Evolutionary conservation across 1,284 basidiomycete genomes (phyloP), one percentile per base, ranked within the genome.

Genomic region (Cryptococcus amylolentus): DNA sequence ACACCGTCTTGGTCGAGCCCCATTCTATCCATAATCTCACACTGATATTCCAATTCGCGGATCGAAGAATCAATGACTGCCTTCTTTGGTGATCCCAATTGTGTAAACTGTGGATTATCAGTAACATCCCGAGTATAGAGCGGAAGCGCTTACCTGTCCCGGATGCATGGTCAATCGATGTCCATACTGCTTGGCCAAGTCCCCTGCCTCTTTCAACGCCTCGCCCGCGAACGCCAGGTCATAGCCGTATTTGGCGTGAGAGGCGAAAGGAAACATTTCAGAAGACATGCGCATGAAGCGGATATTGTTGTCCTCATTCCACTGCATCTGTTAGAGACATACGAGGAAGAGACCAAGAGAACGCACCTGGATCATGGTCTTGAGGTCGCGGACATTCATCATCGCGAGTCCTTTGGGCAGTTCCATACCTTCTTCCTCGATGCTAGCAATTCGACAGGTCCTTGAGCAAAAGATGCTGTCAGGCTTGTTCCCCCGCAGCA

Each of bases 241-340:
- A 73, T 95, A 95, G 0, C 91, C 91, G 64, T 91, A 85, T 42
- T 81, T 81, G 10, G 79, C 81, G 66, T 95, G 92, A n/a, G 88
- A 89, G 0, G 91, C 91, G 66, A 89, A 95, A 1, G 92, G 91
- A 71, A 95, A 94, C 82, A 95, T 87, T 63, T 92, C 89, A 4
- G 88, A 89, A 0, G 91, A 92, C 64, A 95, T 75, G 44, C 89
- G 84, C 77, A 93, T 83, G 75, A 91, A 90, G 31, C 82, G 83
- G 53, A 91, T 89, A 82, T 77, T 73, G 73, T 91, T 87, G 49
- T 83, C 82, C 69, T 88, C 89, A 70, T 91, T 91, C 89, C 89
- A 93, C 77, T 89, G 12, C 39, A 16, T 4, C 18, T 28, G 13
- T 8, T 10, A 27, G 23, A 23, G 2, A 23, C 23, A 23, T 23